These are phyloP conservation scores for Tulasnella sp. DNA, from an alignment of 768 basidiomycete species.

Conservation along the genomic window DNA sequence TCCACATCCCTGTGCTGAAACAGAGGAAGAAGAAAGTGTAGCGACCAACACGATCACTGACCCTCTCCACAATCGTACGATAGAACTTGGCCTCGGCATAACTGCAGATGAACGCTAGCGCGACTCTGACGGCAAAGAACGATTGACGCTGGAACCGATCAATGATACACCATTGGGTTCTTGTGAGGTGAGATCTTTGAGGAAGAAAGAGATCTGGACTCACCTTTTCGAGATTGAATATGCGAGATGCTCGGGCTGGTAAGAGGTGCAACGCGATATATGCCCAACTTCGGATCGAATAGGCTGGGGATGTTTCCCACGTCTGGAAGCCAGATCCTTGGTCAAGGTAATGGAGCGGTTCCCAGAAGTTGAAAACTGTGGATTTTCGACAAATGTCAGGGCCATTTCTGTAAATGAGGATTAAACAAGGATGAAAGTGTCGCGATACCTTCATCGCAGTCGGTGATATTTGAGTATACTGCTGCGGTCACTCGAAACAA, in stretches of 20 bases:
- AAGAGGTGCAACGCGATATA: slow-evolving; percentile 77
- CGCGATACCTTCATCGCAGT: slow-evolving; percentile 88
- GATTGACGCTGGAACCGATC: slow-evolving; percentile 49
- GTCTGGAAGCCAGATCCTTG: slow-evolving; percentile 89
- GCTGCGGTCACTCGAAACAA: slow-evolving; percentile 71
- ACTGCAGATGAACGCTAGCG: slow-evolving; percentile 59
- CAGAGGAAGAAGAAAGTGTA: slow-evolving; percentile 82
- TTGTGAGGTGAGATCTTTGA: neutral
- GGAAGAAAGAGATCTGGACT: slow-evolving; percentile 17
- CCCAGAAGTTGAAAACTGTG: slow-evolving; percentile 97
- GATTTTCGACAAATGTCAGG: slow-evolving; percentile 5
- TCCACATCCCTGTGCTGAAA: slow-evolving; percentile 92
- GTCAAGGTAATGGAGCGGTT: slow-evolving; percentile 86
- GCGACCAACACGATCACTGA: slow-evolving; percentile 86
- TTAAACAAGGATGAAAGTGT: neutral
- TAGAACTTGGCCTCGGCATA: slow-evolving; percentile 76
- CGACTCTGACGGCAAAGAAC: slow-evolving; percentile 82
- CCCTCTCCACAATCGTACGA: slow-evolving; percentile 61
- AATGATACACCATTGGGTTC: neutral
- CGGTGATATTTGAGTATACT: slow-evolving; percentile 91
- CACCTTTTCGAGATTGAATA: slow-evolving; percentile 50
- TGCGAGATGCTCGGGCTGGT: slow-evolving; percentile 39
- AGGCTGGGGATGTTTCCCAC: slow-evolving; percentile 89
- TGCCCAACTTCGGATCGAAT: slow-evolving; percentile 90
- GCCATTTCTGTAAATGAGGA: neutral